Evolutionary conservation across 352 stramenopile species (phyloP), one percentile per base, ranked within the genome.

Genomic region (Phytopythium delawarense): DNA sequence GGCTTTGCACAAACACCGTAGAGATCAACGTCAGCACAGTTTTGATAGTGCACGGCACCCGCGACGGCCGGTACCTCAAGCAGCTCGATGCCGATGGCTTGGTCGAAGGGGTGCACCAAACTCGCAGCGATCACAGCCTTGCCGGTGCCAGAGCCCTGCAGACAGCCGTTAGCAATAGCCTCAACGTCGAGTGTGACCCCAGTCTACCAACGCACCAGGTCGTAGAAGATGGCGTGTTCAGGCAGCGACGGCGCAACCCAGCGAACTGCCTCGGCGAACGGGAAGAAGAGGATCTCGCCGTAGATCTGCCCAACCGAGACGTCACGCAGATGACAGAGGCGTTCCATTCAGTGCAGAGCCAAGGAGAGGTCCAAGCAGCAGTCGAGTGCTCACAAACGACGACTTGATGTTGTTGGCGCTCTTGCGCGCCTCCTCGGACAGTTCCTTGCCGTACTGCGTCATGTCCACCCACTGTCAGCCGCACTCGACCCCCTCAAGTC

Each of bases 211-310:
- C 65, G 45, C 61, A 94, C 86, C 61, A 95, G 66, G 59, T 95
- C 87, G 59, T 94, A 95, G 62, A 95, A 94, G 57, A 93, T 74
- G 12, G 82, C 61, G 57, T 91, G 76, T 50, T 89, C 78, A 1
- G 81, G 83, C 15, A 94, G 71, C 9, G 64, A 79, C 6, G 83
- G 72, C 18, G 79, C 77, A 34, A 93, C 68, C 62, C 66, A 91
- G 32, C 76, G 76, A 34, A 95, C 79, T 8, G 81, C 77, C 25
- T 92, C 78, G 1, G 81, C 87, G 62, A 95, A 95, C 20, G 84
- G 84, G 54, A 95, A 94, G 62, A 95, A 95, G 34, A 81, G 44
- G 52, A 95, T 92, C 63, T 95, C 87, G 20, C 87, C 87, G 50
- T 94, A 95, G 46, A 93, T 79, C 86, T 95, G 50, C 1, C 13